phyloP scores from a whole-genome alignment of 768 basidiomycete genomes.

The Rhodotorula kratochvilovae region DNA sequence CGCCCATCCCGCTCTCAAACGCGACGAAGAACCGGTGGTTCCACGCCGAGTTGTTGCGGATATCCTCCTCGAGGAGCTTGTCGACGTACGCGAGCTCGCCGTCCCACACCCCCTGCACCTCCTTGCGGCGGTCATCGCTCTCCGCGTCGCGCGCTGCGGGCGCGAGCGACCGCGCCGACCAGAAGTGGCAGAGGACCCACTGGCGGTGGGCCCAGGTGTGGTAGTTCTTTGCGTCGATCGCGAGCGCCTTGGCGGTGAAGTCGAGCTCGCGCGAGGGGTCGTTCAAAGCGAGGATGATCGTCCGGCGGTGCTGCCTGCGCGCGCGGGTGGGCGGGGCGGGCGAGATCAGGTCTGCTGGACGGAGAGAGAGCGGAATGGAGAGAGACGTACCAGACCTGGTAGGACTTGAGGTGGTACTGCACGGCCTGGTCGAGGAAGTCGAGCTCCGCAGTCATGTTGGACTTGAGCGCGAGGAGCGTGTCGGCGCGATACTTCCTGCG shows the following conservation, averaged over 20 bases:
- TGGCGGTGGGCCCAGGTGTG: constrained; percentile 99
- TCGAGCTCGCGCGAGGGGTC: constrained; percentile 59
- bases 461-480: constrained; percentile 65
- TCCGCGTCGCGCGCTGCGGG: neutral
- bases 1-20: constrained; percentile 61
- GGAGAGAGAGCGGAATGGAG: neutral
- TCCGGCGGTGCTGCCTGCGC: constrained; percentile 51
- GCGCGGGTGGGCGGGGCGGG: neutral
- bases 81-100: constrained; percentile 73
- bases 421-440: constrained; percentile 82
- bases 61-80: constrained; percentile 63
- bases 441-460: constrained; percentile 71
- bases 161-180: neutral
- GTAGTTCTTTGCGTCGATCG: constrained; percentile 87
- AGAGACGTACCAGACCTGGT: constrained; percentile 79
- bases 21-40: constrained; percentile 89
- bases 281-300: constrained; percentile 50
- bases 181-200: constrained; percentile 82
- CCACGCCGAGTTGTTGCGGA: constrained; percentile 97
- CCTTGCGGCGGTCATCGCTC: constrained; percentile 1
- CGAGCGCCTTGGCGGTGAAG: constrained; percentile 70
- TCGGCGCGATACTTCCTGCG: constrained; percentile 90
- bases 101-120: constrained; percentile 52
- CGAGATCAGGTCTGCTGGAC: neutral
- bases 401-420: constrained; percentile 78